Percentiles rank a stretch among this genome's conserved stretches.
Conservation (phyloP, 139 green algal genomes). For the Chlorella ohadii region DNA sequence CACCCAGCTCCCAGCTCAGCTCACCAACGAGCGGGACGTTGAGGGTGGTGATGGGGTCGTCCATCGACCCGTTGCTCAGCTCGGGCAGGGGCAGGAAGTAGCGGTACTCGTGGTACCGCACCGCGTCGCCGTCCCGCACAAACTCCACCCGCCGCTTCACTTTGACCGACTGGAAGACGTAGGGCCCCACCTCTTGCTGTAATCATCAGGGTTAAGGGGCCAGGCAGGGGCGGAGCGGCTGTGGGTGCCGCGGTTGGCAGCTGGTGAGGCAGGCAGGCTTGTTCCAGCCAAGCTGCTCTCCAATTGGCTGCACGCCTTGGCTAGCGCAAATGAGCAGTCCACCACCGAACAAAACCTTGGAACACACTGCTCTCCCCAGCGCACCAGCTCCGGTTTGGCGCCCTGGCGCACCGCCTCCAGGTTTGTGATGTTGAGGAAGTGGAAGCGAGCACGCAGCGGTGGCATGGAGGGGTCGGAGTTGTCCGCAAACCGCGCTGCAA, state of each 20-base stretch:
- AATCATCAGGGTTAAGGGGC: not conserved
- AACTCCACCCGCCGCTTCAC: conserved; percentile 28
- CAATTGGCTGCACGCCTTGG: too few species aligned
- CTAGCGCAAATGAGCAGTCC: too few species aligned
- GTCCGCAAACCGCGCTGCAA: not conserved
- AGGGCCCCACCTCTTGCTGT: conserved; percentile 57
- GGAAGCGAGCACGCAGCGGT: conserved; percentile 20
- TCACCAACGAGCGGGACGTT: conserved; percentile 54
- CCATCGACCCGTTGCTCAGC: conserved; percentile 13
- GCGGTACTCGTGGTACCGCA: conserved; percentile 42
- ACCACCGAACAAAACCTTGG: too few species aligned
- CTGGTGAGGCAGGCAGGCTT: not conserved
- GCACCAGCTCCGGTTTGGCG: conserved; percentile 51
- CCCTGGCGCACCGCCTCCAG: conserved; percentile 53
- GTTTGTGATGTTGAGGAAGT: conserved; percentile 69
- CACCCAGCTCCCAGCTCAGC: not conserved
- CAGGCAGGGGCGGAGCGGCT: not conserved
- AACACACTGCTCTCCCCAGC: not conserved
- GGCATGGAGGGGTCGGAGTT: not conserved
- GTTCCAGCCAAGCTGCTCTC: too few species aligned
- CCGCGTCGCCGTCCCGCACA: conserved; percentile 2
- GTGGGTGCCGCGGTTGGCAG: not conserved
- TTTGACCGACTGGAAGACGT: conserved; percentile 37
- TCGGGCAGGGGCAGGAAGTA: not conserved
- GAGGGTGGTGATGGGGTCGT: conserved; percentile 50